Evolutionary conservation across 2,329 filamentous ascomycete genomes (phyloP).

Genomic region (Epicoccum nigrum): DNA sequence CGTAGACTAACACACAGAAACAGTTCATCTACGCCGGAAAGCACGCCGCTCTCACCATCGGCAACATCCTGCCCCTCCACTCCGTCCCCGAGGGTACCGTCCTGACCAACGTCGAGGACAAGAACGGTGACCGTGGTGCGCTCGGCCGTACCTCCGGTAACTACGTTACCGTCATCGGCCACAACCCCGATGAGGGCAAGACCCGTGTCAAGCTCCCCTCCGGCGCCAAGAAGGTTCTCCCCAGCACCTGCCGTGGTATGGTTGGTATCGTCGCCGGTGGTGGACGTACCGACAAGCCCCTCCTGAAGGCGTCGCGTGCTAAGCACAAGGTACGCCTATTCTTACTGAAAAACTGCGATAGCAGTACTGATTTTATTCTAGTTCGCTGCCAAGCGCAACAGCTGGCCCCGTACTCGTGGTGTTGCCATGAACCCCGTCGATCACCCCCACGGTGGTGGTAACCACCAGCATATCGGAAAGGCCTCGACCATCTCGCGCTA

Average conservation of each 20-base stretch:
- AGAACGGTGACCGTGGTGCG: constrained; percentile 93
- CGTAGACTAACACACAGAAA: constrained; percentile 12
- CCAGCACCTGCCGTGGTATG: constrained; percentile 93
- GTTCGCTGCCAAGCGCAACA: constrained; percentile 99
- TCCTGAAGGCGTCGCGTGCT: constrained; percentile 98
- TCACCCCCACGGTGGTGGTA: constrained; percentile 82
- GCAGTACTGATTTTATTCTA: constrained; percentile 4
- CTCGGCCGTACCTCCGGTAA: constrained; percentile 98
- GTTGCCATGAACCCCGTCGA: constrained; percentile 99
- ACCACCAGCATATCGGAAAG: constrained; percentile 99
- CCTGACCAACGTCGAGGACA: constrained; percentile 99
- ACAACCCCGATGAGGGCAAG: constrained; percentile 78
- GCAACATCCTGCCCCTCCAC: constrained; percentile 93
- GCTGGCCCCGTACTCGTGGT: constrained; percentile 99
- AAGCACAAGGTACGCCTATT: constrained; percentile 76
- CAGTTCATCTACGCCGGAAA: constrained; percentile 99
- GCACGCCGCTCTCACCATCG: constrained; percentile 95
- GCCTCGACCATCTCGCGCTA: constrained; percentile 99
- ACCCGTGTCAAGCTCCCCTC: constrained; percentile 99
- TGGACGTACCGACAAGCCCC: constrained; percentile 99
- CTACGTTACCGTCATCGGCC: constrained; percentile 78
- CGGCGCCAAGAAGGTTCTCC: constrained; percentile 98
- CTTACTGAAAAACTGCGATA: not conserved
- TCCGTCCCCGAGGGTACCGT: constrained; percentile 99
- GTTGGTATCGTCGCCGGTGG: constrained; percentile 99